phyloP scores from a whole-genome alignment of 2,329 filamentous ascomycete genomes.

The Apiospora pterosperma region DNA sequence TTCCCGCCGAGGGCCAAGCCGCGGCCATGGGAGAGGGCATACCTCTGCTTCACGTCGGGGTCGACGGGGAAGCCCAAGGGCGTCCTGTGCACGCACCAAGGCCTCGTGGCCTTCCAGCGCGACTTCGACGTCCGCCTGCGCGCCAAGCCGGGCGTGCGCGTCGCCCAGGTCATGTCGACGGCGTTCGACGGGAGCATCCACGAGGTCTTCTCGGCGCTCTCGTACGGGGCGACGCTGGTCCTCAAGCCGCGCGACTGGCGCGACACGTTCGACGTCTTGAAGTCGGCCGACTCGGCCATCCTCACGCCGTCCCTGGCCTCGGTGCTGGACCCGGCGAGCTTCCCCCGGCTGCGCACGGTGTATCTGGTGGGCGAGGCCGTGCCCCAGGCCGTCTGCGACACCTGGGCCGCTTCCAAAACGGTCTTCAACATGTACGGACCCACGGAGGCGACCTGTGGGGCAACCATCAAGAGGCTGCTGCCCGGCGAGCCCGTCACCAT shows the following conservation, averaged over 20 bases:
- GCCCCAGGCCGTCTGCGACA: conserved; percentile 27
- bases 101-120: conserved; percentile 32
- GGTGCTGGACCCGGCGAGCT: conserved; percentile 28
- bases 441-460: conserved; percentile 36
- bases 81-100: conserved; percentile 31
- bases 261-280: conserved; percentile 29
- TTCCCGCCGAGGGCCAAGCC: conserved; percentile 22
- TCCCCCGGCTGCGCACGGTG: conserved; percentile 23
- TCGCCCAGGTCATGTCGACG: conserved; percentile 38
- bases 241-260: conserved; percentile 20
- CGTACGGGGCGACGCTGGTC: conserved; percentile 36
- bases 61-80: conserved; percentile 41
- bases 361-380: conserved; percentile 36
- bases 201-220: conserved; percentile 35
- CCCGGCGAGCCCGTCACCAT: conserved; percentile 28
- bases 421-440: conserved; percentile 43
- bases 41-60: conserved; percentile 42
- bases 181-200: conserved; percentile 42
- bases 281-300: conserved; percentile 25
- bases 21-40: conserved; percentile 23
- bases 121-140: conserved; percentile 29
- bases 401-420: conserved; percentile 24
- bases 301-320: conserved; percentile 36
- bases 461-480: conserved; percentile 28
- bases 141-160: conserved; percentile 26